phyloP scores from a whole-genome alignment of 2,329 filamentous ascomycete genomes.

The Phoma sp. region DNA sequence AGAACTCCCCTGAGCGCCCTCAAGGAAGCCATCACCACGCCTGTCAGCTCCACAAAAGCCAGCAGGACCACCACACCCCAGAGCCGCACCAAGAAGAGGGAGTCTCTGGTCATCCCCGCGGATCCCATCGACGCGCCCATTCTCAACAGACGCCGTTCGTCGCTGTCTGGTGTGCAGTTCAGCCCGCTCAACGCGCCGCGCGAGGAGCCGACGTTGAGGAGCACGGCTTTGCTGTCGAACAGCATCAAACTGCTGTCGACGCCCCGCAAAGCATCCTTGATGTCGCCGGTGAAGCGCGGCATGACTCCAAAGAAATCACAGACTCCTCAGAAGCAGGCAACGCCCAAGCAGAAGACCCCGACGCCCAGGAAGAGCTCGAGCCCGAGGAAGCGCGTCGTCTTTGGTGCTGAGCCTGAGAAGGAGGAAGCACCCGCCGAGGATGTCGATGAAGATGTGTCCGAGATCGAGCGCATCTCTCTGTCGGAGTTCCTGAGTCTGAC shows the following conservation, averaged over 20 bases:
- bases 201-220: conserved; percentile 41
- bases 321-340: conserved; percentile 48
- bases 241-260: conserved; percentile 57
- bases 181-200: conserved; percentile 40
- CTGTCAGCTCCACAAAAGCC: conserved; percentile 25
- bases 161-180: conserved; percentile 43
- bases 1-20: conserved; percentile 30
- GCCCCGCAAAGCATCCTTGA: conserved; percentile 54
- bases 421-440: conserved; percentile 37
- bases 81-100: conserved; percentile 20
- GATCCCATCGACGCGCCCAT: conserved; percentile 46
- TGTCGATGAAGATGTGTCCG: conserved; percentile 31
- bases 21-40: conserved; percentile 31
- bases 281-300: conserved; percentile 52
- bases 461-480: conserved; percentile 73
- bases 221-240: conserved; percentile 46
- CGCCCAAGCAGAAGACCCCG: conserved; percentile 51
- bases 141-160: conserved; percentile 43
- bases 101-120: conserved; percentile 32
- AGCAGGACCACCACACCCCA: conserved; percentile 31
- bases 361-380: conserved; percentile 44
- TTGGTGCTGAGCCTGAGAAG: conserved; percentile 35
- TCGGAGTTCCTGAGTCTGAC: conserved; percentile 95
- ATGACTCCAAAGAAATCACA: conserved; percentile 46
- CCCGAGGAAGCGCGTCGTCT: conserved; percentile 43